phyloP scores from a whole-genome alignment of 2,329 filamentous ascomycete species.

The Mycosphaerella arachidis region DNA sequence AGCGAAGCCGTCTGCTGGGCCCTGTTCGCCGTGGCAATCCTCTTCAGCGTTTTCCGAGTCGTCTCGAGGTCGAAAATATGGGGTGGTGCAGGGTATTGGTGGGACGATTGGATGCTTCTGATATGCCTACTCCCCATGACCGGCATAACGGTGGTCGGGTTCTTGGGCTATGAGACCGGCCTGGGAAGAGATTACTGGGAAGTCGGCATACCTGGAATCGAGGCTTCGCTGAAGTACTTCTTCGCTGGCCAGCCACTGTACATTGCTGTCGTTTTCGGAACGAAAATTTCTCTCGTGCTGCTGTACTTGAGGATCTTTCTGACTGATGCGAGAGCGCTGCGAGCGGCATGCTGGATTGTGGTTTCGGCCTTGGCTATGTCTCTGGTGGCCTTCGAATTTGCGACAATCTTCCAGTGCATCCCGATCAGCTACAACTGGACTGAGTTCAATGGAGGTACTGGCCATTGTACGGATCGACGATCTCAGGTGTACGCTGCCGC shows the following conservation, averaged over 20 bases:
- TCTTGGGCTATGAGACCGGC: neutral
- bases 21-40: slow-evolving; percentile 5
- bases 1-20: slow-evolving; percentile 1
- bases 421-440: slow-evolving; percentile 3
- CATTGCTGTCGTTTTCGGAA: neutral
- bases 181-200: slow-evolving; percentile 9
- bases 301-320: slow-evolving; percentile 9
- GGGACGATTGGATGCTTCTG: slow-evolving; percentile 7
- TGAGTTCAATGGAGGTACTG: neutral
- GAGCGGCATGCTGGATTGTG: neutral
- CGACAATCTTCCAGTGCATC: slow-evolving; percentile 1
- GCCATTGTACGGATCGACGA: slow-evolving; percentile 2
- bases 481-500: neutral
- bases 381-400: slow-evolving; percentile 1
- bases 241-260: slow-evolving; percentile 7
- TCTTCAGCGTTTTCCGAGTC: slow-evolving; percentile 1
- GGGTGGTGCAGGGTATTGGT: slow-evolving; percentile 10
- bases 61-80: neutral
- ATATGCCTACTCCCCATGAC: slow-evolving; percentile 2
- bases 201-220: slow-evolving; percentile 1
- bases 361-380: neutral
- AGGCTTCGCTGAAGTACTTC: slow-evolving; percentile 2
- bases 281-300: slow-evolving; percentile 9
- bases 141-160: slow-evolving; percentile 4
- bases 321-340: neutral